Evolutionary conservation across 805 yeast genomes (phyloP), one percentile per base, ranked within the genome.

Genomic region (Candida sonorensis): DNA sequence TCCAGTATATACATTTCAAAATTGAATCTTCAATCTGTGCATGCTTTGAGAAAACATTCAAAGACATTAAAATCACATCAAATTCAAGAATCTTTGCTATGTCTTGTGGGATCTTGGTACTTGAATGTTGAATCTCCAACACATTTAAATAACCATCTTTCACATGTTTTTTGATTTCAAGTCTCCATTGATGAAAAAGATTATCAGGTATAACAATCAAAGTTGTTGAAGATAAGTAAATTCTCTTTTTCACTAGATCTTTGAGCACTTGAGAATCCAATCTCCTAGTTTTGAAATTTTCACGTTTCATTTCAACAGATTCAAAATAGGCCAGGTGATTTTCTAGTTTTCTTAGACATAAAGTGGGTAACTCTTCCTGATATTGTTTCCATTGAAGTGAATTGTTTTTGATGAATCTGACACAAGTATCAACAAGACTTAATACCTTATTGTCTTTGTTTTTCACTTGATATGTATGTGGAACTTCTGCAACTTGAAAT

Each of bases 191-290:
- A 37, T 68, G 72, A 38, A 75, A 68, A 11, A 80, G 54, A 44
- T 78, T 77, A 44, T 79, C 83, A 0, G 88, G 88, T 7, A 74
- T 72, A 1, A 80, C 67, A 10, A 79, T 61, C 25, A 80, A 50
- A 0, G 86, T 77, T 0, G 81, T 59, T 7, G 67, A 61, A 12
- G 77, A 67, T 5, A 77, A 54, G 16, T 57, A 57, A 1, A 70
- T 41, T 21, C 61, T 61, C 26, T 53, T 55, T 10, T 41, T 41
- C 14, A 30, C 23, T 11, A 29, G 17, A 5, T 17, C 12, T 3
- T 37, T 37, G 7, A 5, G 13, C 14, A 27, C 20, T 18, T 6
- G 18, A 13, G 25, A 12, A 18, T 17, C 24, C 23, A 41, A 33
- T 3, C 35, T 23, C 23, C 56, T 34, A 1, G 55, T 48, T 10